Evolutionary conservation across 1,139 yeast genomes (phyloP).

Genomic region (Hyphopichia pseudoburtonii): DNA sequence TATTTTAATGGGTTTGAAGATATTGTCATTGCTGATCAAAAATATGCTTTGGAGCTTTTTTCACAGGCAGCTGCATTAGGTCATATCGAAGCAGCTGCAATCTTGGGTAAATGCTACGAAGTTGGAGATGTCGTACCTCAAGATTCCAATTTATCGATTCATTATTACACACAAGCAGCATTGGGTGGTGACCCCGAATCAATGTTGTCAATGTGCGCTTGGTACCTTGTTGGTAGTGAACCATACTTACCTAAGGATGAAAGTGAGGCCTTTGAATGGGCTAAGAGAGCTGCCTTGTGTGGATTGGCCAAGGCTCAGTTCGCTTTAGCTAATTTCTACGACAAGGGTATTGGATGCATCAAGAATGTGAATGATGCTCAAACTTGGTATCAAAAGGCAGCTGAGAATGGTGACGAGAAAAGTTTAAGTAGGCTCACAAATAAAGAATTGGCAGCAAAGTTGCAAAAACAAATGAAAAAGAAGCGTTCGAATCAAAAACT

Average conservation of each 20-base stretch:
- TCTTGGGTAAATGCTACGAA: constrained; percentile 83
- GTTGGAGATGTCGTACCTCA: constrained; percentile 77
- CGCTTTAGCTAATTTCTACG: constrained; percentile 81
- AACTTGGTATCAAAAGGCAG: constrained; percentile 76
- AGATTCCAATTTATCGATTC: constrained; percentile 83
- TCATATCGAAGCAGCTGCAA: constrained; percentile 74
- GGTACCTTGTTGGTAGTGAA: constrained; percentile 92
- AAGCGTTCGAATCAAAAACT: constrained; percentile 12
- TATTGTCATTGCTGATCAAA: constrained; percentile 77
- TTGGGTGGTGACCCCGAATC: constrained; percentile 83
- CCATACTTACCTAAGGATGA: constrained; percentile 79
- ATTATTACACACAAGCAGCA: constrained; percentile 91
- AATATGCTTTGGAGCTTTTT: constrained; percentile 83
- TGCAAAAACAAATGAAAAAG: constrained; percentile 31
- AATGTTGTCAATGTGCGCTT: constrained; percentile 93
- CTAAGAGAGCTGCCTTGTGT: constrained; percentile 74
- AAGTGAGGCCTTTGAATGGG: constrained; percentile 93
- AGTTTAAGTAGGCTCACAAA: constrained; percentile 47
- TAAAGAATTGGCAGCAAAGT: constrained; percentile 29
- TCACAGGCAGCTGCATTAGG: constrained; percentile 90
- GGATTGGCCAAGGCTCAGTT: constrained; percentile 83
- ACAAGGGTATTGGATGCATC: constrained; percentile 84
- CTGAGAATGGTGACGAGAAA: constrained; percentile 68
- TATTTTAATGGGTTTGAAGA: constrained; percentile 84
- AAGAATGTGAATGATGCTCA: constrained; percentile 58